Evolutionary conservation across 257 asterid genomes (phyloP).

Genomic region (Gentiana macrophylla): DNA sequence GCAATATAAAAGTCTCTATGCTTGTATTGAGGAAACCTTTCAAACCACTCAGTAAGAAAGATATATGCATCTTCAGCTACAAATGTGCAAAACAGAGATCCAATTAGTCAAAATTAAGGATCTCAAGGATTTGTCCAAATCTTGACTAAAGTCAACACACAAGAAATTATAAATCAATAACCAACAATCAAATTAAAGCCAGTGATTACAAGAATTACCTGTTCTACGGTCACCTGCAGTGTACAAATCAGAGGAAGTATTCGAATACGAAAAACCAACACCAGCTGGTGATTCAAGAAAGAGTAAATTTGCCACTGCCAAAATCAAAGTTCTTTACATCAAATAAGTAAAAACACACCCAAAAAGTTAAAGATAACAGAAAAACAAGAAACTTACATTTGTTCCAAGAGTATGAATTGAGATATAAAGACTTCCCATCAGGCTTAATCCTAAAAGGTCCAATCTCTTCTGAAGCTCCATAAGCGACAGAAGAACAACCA

Average conservation of each 20-base stretch:
- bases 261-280: constrained; percentile 92
- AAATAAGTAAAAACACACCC: constrained; percentile 1
- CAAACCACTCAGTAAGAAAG: constrained; percentile 81
- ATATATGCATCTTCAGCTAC: constrained; percentile 79
- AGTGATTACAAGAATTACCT: constrained; percentile 33
- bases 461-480: constrained; percentile 89
- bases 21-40: constrained; percentile 96
- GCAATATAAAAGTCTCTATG: constrained; percentile 79
- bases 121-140: constrained; percentile 1
- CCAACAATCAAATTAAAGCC: constrained; percentile 10
- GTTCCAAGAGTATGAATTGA: constrained; percentile 86
- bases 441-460: constrained; percentile 90
- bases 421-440: constrained; percentile 72
- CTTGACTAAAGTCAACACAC: constrained; percentile 5
- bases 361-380: not conserved
- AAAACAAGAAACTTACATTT: constrained; percentile 44
- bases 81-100: constrained; percentile 22
- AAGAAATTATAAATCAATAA: constrained; percentile 1
- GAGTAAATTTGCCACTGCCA: constrained; percentile 91
- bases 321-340: constrained; percentile 7
- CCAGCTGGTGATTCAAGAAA: constrained; percentile 98
- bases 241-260: constrained; percentile 76
- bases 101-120: constrained; percentile 8
- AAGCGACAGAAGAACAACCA: constrained; percentile 96
- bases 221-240: constrained; percentile 77